These are phyloP conservation scores for Orbilia ellipsospora DNA, from an alignment of 2,329 filamentous ascomycete genomes.

Conservation along the genomic window DNA sequence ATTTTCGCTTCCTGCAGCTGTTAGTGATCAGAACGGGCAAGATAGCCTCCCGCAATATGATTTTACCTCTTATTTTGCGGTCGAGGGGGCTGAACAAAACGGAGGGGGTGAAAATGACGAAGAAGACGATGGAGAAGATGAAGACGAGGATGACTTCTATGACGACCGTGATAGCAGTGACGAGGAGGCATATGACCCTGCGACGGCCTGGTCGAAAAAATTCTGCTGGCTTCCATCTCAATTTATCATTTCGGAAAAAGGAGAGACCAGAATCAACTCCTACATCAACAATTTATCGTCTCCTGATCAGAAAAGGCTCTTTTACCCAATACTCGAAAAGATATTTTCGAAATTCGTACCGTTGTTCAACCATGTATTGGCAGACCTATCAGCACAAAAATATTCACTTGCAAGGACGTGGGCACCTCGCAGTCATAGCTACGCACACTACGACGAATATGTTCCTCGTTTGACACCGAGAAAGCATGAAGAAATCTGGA, in stretches of 20 bases:
- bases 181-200: not conserved
- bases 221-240: conserved; percentile 54
- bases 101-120: not conserved
- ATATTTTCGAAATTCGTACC: conserved; percentile 52
- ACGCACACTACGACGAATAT: conserved; percentile 26
- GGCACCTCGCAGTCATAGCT: conserved; percentile 1
- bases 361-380: conserved; percentile 49
- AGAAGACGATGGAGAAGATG: not conserved
- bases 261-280: conserved; percentile 36
- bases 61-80: too few species aligned
- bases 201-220: not conserved
- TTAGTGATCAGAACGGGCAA: too few species aligned
- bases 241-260: conserved; percentile 35
- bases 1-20: too few species aligned
- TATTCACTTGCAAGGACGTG: not conserved
- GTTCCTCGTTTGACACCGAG: conserved; percentile 1
- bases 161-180: not conserved
- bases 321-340: conserved; percentile 49
- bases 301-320: conserved; percentile 23
- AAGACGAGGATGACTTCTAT: not conserved
- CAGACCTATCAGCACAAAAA: conserved; percentile 9
- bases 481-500: conserved; percentile 8
- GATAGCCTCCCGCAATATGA: too few species aligned
- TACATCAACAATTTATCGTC: conserved; percentile 52
- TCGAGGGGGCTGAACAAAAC: not conserved